These are phyloP conservation scores for Debaryomyces fabryi DNA, from an alignment of 1,139 yeast species.

Conservation along the genomic window DNA sequence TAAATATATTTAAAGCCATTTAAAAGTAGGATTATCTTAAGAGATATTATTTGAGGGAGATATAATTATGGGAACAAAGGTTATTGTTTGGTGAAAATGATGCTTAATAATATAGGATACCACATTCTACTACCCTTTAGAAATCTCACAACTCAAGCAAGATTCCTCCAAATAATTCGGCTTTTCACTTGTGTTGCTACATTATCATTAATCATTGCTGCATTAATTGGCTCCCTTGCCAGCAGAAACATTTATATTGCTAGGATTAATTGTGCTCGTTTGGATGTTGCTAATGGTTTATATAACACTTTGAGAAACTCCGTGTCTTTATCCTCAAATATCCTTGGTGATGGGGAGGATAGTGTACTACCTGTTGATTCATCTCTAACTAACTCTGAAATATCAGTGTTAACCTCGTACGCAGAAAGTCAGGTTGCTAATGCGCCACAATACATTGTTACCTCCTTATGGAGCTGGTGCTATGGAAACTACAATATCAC, in stretches of 20 bases:
- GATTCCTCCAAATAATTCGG: constrained; percentile 33
- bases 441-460: constrained; percentile 53
- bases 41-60: background rate
- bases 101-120: constrained; percentile 1
- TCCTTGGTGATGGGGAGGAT: constrained; percentile 17
- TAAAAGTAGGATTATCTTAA: background rate
- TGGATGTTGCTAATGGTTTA: constrained; percentile 54
- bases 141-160: constrained; percentile 35
- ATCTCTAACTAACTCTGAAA: constrained; percentile 54
- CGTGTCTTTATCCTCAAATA: constrained; percentile 26
- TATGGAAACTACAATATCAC: constrained; percentile 42
- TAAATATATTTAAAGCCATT: background rate
- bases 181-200: constrained; percentile 26
- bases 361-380: constrained; percentile 34
- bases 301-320: constrained; percentile 47
- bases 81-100: background rate
- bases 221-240: constrained; percentile 34
- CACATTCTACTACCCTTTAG: constrained; percentile 25
- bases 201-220: constrained; percentile 24
- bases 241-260: constrained; percentile 34
- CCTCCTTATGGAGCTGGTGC: constrained; percentile 52
- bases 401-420: constrained; percentile 47
- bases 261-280: constrained; percentile 50
- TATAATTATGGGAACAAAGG: background rate
- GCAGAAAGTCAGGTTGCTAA: constrained; percentile 49